Evolutionary conservation across 2,329 filamentous ascomycete species (phyloP).

Genomic region (Fusarium praegraminearum): DNA sequence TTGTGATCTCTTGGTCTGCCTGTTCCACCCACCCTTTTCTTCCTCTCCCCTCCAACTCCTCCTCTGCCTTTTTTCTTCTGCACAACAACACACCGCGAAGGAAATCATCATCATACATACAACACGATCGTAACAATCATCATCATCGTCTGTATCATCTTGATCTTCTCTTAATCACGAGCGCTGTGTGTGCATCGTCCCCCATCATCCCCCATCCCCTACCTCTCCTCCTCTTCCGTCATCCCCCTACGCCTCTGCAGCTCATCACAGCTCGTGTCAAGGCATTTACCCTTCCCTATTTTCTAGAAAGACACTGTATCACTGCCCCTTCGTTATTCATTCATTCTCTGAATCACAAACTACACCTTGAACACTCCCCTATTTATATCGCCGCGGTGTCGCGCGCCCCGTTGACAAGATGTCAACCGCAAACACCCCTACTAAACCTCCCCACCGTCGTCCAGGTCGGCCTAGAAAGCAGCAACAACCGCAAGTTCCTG

Average conservation of each 20-base stretch:
- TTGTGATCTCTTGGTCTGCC: background rate
- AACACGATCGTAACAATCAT: background rate
- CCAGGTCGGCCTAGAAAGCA: background rate
- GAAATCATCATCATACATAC: background rate
- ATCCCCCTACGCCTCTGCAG: background rate
- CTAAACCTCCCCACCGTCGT: background rate
- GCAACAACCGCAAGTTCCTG: background rate
- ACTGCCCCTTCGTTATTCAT: background rate
- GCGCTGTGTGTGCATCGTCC: background rate
- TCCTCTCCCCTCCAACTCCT: background rate
- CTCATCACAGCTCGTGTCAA: background rate
- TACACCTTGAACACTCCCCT: background rate
- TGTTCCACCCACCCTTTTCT: conserved; percentile 7
- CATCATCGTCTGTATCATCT: background rate
- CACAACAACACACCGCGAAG: background rate
- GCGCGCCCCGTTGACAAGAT: background rate
- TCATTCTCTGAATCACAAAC: background rate
- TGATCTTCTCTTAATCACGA: background rate
- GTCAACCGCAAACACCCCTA: background rate
- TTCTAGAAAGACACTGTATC: background rate
- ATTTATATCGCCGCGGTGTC: background rate
- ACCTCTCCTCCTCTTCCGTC: background rate
- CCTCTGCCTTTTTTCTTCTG: background rate
- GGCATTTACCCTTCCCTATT: background rate
- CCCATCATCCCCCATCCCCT: background rate